Percentiles rank a stretch among this genome's conserved stretches.
Evolutionary conservation across 441 rosid species (phyloP).

Genomic region (Jatropha podagrica): DNA sequence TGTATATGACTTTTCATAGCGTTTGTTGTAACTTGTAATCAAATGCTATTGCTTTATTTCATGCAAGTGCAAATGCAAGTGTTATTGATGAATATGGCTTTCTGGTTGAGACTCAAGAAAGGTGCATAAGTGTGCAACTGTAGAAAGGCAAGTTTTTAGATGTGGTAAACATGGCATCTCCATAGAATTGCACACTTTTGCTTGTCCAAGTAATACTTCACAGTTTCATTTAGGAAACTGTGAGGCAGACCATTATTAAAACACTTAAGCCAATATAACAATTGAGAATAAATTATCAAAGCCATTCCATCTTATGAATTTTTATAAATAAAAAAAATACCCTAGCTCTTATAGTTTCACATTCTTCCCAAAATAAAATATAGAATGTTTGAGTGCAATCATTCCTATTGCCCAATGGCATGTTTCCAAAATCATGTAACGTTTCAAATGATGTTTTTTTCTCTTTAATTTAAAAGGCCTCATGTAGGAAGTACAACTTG

Average conservation of each 20-base stretch:
- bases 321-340: background rate
- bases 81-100: background rate
- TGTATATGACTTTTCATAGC: background rate
- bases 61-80: background rate
- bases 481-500: background rate
- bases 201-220: background rate
- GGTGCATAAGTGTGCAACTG: background rate
- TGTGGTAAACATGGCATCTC: background rate
- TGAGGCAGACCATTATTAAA: background rate
- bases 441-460: background rate
- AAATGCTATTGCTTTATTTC: background rate
- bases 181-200: background rate
- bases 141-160: background rate
- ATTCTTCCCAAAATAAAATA: background rate
- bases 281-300: slow-evolving; percentile 10
- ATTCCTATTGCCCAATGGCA: background rate
- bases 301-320: background rate
- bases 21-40: background rate
- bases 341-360: background rate
- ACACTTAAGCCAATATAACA: background rate
- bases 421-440: background rate
- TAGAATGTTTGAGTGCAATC: slow-evolving; percentile 7
- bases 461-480: background rate
- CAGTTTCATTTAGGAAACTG: background rate
- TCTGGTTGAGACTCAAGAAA: background rate